Percentiles rank a stretch among this genome's conserved stretches.
Conservation (phyloP, 306 rosid species). For the Acmispon strigosus region DNA sequence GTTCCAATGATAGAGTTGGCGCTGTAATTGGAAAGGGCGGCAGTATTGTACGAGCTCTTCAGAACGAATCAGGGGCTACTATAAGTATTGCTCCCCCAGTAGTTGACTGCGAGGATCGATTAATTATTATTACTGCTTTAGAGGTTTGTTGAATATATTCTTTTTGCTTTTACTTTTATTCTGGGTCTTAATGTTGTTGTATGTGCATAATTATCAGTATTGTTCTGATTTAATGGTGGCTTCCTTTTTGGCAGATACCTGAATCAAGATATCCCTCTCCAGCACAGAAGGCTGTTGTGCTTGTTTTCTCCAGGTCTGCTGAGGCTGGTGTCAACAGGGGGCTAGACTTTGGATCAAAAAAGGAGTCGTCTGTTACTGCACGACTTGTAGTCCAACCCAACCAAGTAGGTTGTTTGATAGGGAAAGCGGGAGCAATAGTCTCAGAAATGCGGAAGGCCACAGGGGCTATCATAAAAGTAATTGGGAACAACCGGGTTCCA, state of each 20-base stretch:
- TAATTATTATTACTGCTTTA: slow-evolving; percentile 60
- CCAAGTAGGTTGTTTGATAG: slow-evolving; percentile 93
- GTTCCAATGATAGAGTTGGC: slow-evolving; percentile 64
- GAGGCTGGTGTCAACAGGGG: slow-evolving; percentile 59
- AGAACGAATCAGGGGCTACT: slow-evolving; percentile 75
- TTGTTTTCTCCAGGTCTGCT: slow-evolving; percentile 64
- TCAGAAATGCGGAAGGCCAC: slow-evolving; percentile 80
- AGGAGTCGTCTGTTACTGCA: slow-evolving; percentile 52
- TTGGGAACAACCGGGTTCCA: slow-evolving; percentile 62
- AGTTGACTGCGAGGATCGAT: slow-evolving; percentile 65
- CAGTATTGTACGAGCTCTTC: slow-evolving; percentile 55
- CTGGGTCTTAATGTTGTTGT: not conserved
- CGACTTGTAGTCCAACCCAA: slow-evolving; percentile 60
- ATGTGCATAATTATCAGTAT: not conserved
- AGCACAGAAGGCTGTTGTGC: slow-evolving; percentile 78
- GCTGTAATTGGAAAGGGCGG: slow-evolving; percentile 89
- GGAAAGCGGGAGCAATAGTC: slow-evolving; percentile 82
- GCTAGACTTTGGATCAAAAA: slow-evolving; percentile 41
- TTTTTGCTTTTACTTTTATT: slow-evolving; percentile 4
- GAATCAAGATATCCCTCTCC: slow-evolving; percentile 66
- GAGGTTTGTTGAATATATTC: slow-evolving; percentile 56
- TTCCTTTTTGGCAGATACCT: slow-evolving; percentile 48
- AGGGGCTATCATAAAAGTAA: slow-evolving; percentile 57
- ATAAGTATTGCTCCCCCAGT: slow-evolving; percentile 57
- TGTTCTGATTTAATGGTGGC: not conserved